Conservation (phyloP, 2,329 filamentous ascomycete genomes). For the Whalleya microplaca region DNA sequence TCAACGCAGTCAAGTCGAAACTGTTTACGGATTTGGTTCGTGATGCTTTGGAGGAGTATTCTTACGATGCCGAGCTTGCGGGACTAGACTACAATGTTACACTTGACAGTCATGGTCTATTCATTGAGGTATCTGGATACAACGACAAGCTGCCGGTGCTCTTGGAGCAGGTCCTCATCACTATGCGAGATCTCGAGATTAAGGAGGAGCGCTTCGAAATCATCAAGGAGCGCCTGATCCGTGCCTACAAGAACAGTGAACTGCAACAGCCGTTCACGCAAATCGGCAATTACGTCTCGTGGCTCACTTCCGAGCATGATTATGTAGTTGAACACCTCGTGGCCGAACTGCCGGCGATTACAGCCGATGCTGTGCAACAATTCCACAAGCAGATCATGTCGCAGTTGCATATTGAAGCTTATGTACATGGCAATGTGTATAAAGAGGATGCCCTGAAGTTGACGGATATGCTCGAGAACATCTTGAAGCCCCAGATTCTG, state of each 20-base stretch:
- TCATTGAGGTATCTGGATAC: constrained; percentile 83
- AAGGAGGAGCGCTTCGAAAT: constrained; percentile 88
- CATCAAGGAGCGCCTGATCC: constrained; percentile 80
- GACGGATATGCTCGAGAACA: constrained; percentile 80
- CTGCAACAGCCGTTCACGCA: constrained; percentile 89
- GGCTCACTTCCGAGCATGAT: constrained; percentile 75
- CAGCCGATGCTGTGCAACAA: constrained; percentile 70
- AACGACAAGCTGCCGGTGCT: constrained; percentile 95
- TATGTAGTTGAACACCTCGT: constrained; percentile 81
- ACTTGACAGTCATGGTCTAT: constrained; percentile 72
- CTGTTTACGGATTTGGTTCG: constrained; percentile 85
- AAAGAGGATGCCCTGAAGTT: constrained; percentile 89
- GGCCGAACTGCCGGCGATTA: constrained; percentile 75
- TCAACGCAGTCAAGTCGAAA: constrained; percentile 75
- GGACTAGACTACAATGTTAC: constrained; percentile 83
- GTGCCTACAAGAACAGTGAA: constrained; percentile 83
- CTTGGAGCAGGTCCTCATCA: constrained; percentile 83
- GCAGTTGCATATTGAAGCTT: constrained; percentile 85
- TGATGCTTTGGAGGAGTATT: constrained; percentile 89
- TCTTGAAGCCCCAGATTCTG: constrained; percentile 72
- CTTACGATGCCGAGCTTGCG: constrained; percentile 93
- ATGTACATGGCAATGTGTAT: constrained; percentile 91
- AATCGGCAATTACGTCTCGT: constrained; percentile 79
- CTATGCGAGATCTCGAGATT: constrained; percentile 82
- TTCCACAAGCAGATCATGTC: constrained; percentile 82